phyloP scores from a whole-genome alignment of 2,329 filamentous ascomycete species.

The Fusarium guadeloupense region DNA sequence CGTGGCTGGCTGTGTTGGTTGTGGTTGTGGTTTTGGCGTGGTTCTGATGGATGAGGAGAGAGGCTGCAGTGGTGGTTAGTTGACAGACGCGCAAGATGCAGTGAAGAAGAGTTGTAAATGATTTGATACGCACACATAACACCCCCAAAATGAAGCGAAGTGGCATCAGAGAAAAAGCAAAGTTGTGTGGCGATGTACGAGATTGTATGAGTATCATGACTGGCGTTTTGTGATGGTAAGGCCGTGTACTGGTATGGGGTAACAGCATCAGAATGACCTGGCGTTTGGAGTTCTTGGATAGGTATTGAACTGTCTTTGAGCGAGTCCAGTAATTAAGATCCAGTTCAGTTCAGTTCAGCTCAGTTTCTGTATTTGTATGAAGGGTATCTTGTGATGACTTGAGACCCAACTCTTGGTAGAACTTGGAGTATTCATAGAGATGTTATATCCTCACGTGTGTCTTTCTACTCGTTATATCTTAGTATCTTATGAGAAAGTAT shows the following conservation, averaged over 20 bases:
- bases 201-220: conserved; percentile 13
- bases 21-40: conserved; percentile 35
- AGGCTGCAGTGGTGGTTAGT: conserved; percentile 39
- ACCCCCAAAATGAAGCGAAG: conserved; percentile 41
- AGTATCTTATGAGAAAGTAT: too few relatives aligned
- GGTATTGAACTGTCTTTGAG: neutral
- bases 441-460: too few relatives aligned
- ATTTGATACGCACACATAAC: conserved; percentile 43
- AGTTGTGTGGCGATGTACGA: conserved; percentile 31
- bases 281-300: conserved; percentile 10
- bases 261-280: conserved; percentile 3
- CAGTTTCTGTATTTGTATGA: too few relatives aligned
- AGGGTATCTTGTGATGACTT: too few relatives aligned
- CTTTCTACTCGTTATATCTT: too few relatives aligned
- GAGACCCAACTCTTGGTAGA: too few relatives aligned
- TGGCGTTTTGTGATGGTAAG: conserved; percentile 21
- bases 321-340: neutral
- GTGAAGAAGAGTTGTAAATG: conserved; percentile 46
- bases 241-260: conserved; percentile 12
- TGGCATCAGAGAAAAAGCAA: conserved; percentile 32
- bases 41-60: conserved; percentile 39
- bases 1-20: conserved; percentile 32
- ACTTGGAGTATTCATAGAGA: too few relatives aligned
- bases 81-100: conserved; percentile 44
- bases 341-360: neutral